Percentiles rank a stretch among this genome's conserved stretches.
These are phyloP conservation scores for Thelephora ganbajun DNA, from an alignment of 768 basidiomycete species.

Conservation along the genomic window DNA sequence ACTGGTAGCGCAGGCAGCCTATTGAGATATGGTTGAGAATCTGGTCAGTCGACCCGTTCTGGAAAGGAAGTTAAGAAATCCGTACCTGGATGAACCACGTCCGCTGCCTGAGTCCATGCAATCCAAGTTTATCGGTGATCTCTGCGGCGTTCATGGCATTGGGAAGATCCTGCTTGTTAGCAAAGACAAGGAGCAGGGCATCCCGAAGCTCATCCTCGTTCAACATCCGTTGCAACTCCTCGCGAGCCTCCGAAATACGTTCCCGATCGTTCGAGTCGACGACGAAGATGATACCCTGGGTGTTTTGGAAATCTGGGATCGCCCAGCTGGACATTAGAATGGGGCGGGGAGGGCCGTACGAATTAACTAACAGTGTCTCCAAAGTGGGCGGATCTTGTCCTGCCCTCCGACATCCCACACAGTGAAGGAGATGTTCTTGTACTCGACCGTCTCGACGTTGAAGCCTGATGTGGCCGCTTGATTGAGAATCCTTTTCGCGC, in stretches of 20 bases:
- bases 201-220: conserved; percentile 99
- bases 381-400: conserved; percentile 99
- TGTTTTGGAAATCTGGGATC: conserved; percentile 94
- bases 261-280: conserved; percentile 99
- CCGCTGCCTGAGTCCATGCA: conserved; percentile 92
- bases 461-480: conserved; percentile 50
- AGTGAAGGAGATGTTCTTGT: conserved; percentile 99
- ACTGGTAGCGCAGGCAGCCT: conserved; percentile 97
- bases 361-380: conserved; percentile 90
- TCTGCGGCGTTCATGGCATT: conserved; percentile 99
- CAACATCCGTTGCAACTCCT: conserved; percentile 98
- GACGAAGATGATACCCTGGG: conserved; percentile 99
- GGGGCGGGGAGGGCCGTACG: conserved; percentile 4
- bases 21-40: conserved; percentile 4
- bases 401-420: conserved; percentile 99
- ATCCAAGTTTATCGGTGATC: conserved; percentile 98
- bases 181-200: conserved; percentile 95
- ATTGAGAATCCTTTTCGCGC: conserved; percentile 5
- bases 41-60: conserved; percentile 6
- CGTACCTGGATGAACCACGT: conserved; percentile 95
- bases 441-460: conserved; percentile 99
- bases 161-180: conserved; percentile 99
- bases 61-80: conserved; percentile 6
- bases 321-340: conserved; percentile 6
- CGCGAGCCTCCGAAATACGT: conserved; percentile 96